phyloP scores from a whole-genome alignment of 202 grass and related monocot species.

The Alloteropsis angusta region DNA sequence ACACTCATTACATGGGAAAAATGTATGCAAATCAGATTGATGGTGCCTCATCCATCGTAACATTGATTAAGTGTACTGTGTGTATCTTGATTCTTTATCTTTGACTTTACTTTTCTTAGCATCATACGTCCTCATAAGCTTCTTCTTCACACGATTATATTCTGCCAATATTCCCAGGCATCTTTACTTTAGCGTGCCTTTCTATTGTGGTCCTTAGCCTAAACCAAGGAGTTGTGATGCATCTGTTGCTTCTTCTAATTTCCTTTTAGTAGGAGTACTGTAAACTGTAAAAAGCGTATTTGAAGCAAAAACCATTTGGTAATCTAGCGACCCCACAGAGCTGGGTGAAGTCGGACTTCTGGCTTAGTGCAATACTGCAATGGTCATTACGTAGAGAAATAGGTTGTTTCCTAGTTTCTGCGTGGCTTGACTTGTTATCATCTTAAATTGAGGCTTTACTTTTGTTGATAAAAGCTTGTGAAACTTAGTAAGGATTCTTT shows the following conservation, averaged over 20 bases:
- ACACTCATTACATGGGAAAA: not conserved
- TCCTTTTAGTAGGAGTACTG: not conserved
- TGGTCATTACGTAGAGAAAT: conserved; percentile 3
- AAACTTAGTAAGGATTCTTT: not conserved
- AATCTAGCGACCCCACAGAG: not conserved
- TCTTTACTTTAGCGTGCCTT: conserved; percentile 32
- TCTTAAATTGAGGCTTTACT: conserved; percentile 7
- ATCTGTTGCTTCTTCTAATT: conserved; percentile 2
- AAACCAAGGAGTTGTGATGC: conserved; percentile 16
- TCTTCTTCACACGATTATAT: conserved; percentile 34
- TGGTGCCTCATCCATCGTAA: conserved; percentile 16
- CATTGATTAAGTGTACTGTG: conserved; percentile 10
- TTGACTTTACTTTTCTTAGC: conserved; percentile 17
- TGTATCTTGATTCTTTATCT: conserved; percentile 18
- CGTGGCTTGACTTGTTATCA: not conserved
- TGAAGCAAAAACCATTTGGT: conserved; percentile 12
- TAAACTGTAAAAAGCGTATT: not conserved
- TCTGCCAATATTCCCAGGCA: conserved; percentile 28
- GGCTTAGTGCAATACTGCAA: not conserved
- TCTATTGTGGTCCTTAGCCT: conserved; percentile 22
- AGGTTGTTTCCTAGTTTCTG: conserved; percentile 12
- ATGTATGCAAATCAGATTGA: conserved; percentile 15
- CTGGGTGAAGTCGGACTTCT: conserved; percentile 9
- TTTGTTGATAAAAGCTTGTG: not conserved
- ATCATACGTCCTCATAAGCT: conserved; percentile 8